Conservation (phyloP, 352 stramenopile genomes). For the Globisporangium iwayamae region DNA sequence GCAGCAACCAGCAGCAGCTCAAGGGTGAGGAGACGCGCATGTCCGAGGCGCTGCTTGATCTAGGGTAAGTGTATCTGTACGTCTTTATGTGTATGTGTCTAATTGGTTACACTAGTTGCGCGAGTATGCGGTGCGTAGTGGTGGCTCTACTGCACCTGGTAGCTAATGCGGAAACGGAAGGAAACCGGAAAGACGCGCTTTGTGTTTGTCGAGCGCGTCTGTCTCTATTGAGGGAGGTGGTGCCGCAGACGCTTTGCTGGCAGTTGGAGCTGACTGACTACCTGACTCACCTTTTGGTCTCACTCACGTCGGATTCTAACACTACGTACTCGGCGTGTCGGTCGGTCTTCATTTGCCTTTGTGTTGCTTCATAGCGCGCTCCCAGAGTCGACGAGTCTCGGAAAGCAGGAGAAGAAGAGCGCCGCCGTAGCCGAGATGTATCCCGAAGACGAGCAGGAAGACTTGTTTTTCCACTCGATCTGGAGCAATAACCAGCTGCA, state of each 20-base stretch:
- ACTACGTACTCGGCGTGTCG: not conserved
- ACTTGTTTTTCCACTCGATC: not conserved
- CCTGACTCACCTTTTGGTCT: constrained; percentile 2
- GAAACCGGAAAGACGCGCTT: constrained; percentile 4
- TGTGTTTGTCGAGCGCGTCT: not conserved
- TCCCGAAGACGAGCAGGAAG: constrained; percentile 5
- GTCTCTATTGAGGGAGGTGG: constrained; percentile 3
- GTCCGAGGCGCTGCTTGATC: constrained; percentile 7
- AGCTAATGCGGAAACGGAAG: not conserved
- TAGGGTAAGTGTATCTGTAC: constrained; percentile 8
- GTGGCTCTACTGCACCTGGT: not conserved
- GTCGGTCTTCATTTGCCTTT: constrained; percentile 4
- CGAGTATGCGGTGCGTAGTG: not conserved
- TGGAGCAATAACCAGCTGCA: constrained; percentile 1
- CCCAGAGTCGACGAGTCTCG: not conserved
- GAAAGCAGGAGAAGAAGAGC: not conserved
- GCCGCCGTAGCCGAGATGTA: not conserved
- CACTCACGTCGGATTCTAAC: not conserved
- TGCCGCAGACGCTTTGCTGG: not conserved
- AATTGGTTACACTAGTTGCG: not conserved
- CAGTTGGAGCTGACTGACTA: not conserved
- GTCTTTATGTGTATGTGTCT: not conserved
- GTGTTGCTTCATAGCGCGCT: not conserved
- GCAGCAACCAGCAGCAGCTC: constrained; percentile 1
- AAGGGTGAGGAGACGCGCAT: constrained; percentile 12